Base-by-base conservation (phyloP, 805 yeast species). In the Isabelozyma rhagii region DNA sequence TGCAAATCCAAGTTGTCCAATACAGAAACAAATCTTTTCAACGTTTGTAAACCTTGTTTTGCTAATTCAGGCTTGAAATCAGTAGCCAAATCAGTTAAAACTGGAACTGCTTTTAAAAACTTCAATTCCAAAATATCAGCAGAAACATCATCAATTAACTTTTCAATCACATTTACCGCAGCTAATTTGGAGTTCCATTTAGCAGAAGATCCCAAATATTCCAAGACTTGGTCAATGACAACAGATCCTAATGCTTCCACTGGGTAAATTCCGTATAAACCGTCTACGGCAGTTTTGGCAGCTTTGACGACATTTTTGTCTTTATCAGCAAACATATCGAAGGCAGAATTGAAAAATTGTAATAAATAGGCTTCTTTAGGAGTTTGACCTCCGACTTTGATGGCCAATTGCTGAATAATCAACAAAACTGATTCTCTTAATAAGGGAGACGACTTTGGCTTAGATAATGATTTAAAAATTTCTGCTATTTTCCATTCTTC, bases 11-110 rank as follows among this genome's bases (percentile, higher is more conserved):
- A 84, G 72, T 94, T 94, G 70, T 94, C 99, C 59, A 94, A 78
- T 44, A 89, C 86, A 58, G 82, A 80, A 54, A 92, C 96, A 58
- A 85, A 89, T 49, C 78, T 78, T 42, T 80, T 78, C 67, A 91
- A 76, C 13, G 89, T 79, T 59, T 81, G 79, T 58, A 84, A 72
- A 57, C 97, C 98, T 51, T 83, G 89, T 59, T 87, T 84, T 27
- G 97, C 91, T 50, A 94, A 79, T 71, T 93, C 99, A 2, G 97
- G 97, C 75, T 93, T 93, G 80, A 94, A 90, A 67, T 93, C 99
- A 50, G 96, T 93, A 55, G 97, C 82, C 72, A 85, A 80, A 69
- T 89, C 96, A 34, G 96, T 89, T 61, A 93, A 78, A 8, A 87
- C 79, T 39, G 99, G 98, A 34, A 93, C 82, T 4, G 89, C 80